A percentile compares a stretch with the other conserved stretches of the same genome.
These are phyloP conservation scores for Dactylellina parvicollis DNA, from an alignment of 2,329 filamentous ascomycete species.

Conservation along the genomic window DNA sequence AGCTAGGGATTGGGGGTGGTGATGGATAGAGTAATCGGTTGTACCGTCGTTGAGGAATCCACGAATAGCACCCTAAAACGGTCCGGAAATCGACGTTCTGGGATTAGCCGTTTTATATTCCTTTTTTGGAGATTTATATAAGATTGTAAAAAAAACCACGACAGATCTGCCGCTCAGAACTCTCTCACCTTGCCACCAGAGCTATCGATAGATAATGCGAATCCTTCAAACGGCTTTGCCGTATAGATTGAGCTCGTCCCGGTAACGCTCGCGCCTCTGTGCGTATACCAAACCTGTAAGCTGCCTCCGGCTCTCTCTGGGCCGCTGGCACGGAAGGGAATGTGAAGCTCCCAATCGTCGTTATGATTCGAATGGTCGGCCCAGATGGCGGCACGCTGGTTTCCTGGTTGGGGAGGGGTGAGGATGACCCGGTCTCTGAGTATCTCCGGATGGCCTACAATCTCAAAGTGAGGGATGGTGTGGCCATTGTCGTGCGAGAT, in stretches of 20 bases:
- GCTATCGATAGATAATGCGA: conserved; percentile 85
- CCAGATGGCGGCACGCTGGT: conserved; percentile 86
- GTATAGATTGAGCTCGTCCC: conserved; percentile 62
- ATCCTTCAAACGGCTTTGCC: conserved; percentile 76
- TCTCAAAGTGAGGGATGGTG: conserved; percentile 67
- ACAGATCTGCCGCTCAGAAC: background rate
- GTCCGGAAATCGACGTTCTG: background rate
- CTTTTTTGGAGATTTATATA: conserved; percentile 1
- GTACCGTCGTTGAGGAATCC: conserved; percentile 94
- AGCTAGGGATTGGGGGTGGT: conserved; percentile 81
- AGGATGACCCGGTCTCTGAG: conserved; percentile 92
- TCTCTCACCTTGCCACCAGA: conserved; percentile 72
- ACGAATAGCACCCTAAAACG: conserved; percentile 78
- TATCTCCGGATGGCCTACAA: conserved; percentile 70
- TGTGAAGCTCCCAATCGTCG: conserved; percentile 80
- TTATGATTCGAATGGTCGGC: conserved; percentile 71
- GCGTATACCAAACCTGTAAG: conserved; percentile 80
- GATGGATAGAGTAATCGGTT: conserved; percentile 78
- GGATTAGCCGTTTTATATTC: conserved; percentile 12
- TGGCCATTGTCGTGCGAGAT: conserved; percentile 72
- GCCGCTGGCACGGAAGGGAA: conserved; percentile 88
- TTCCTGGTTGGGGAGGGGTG: conserved; percentile 86
- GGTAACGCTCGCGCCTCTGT: conserved; percentile 64
- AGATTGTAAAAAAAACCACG: background rate
- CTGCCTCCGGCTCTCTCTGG: conserved; percentile 87